These are phyloP conservation scores for Grigorovia yakushimaensis DNA, from an alignment of 805 yeast genomes.

Conservation along the genomic window DNA sequence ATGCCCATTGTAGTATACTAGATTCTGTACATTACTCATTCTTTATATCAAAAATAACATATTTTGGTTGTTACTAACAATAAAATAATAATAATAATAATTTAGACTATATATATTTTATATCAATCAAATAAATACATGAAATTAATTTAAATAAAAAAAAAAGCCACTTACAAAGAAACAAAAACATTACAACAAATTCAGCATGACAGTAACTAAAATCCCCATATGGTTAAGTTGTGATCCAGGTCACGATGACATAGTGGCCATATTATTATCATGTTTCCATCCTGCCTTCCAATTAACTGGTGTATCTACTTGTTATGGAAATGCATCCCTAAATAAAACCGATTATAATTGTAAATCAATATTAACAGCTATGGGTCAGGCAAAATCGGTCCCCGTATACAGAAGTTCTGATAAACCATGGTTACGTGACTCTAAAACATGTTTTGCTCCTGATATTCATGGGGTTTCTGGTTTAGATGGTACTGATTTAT, in stretches of 20 bases:
- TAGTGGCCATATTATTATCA: constrained; percentile 61
- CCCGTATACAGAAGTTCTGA: constrained; percentile 61
- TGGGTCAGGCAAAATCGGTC: constrained; percentile 36
- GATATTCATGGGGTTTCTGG: constrained; percentile 70
- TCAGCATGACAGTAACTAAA: constrained; percentile 16
- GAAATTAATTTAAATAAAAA: neutral
- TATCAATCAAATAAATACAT: too few species aligned
- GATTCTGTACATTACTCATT: too few species aligned
- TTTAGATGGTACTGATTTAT: constrained; percentile 58
- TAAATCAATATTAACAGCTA: constrained; percentile 52
- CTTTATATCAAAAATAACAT: too few species aligned
- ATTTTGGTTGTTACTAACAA: too few species aligned
- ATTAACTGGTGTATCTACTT: constrained; percentile 62
- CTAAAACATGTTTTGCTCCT: constrained; percentile 38
- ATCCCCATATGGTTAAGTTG: constrained; percentile 84
- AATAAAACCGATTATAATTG: constrained; percentile 61
- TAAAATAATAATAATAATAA: neutral
- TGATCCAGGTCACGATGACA: constrained; percentile 89
- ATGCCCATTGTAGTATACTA: too few species aligned
- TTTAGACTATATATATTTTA: neutral
- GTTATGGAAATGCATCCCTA: constrained; percentile 61
- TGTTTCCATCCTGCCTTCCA: constrained; percentile 48
- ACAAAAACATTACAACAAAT: neutral
- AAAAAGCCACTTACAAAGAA: neutral
- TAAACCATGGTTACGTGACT: constrained; percentile 41